Evolutionary conservation across 176 grass and related monocot genomes (phyloP), one percentile per base, ranked within the genome.

Genomic region (Musa beccarii): DNA sequence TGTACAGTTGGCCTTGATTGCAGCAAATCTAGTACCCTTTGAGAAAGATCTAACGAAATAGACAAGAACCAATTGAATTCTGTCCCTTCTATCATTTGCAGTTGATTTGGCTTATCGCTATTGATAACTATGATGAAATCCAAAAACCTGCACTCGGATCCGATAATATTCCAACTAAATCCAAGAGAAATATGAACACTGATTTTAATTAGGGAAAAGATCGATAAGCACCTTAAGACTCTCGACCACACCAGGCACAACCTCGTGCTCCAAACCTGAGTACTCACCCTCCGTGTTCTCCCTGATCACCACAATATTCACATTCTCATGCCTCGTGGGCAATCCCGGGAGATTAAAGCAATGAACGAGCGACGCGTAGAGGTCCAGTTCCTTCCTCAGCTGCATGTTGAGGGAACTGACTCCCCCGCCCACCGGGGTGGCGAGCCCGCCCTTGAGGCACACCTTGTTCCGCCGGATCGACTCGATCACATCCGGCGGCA

Each of bases 241-340:
- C 22, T 73, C 71, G 10, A 73, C 71, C 4, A 73, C 71, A 55
- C 71, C 71, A 10, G 71, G 71, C 4, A 73, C 71, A 6, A 73
- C 71, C 71, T 73, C 71, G 26, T 73, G 71, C 52, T 73, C 71
- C 71, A 73, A 73, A 12, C 71, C 71, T 20, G 71, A 73, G 71
- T 73, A 73, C 51, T 73, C 71, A 7, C 71, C 71, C 52, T 73
- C 71, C 10, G 71, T 73, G 52, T 73, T 73, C 71, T 73, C 71
- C 71, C 71, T 54, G 71, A 73, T 73, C 21, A 73, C 71, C 11
- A 73, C 71, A 0, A 73, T 73, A 73, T 73, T 25, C 21, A 73
- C 71, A 14, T 73, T 73, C 51, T 73, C 12, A 54, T 73, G 71
- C 71, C 71, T 73, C 2, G 71, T 73, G 29, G 71, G 71, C 20